Conservation (phyloP, 108 stramenopile genomes). For the Nitzschia palea region DNA sequence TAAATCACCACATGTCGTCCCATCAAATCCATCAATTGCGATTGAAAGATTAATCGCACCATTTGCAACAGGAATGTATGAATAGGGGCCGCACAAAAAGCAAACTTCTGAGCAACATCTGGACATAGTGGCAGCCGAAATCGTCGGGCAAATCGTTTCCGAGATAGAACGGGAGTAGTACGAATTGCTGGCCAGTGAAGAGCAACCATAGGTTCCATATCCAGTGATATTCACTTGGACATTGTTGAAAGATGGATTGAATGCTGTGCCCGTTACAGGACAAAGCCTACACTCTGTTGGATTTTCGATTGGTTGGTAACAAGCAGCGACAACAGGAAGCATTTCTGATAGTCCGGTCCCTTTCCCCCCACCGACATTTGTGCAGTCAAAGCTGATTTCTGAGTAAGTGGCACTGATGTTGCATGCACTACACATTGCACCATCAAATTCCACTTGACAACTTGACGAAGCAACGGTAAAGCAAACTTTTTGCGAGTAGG, state of each 20-base stretch:
- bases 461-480: not conserved
- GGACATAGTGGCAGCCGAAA: not conserved
- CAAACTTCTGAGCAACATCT: not conserved
- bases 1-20: not conserved
- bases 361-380: not conserved
- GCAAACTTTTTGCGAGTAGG: constrained; percentile 4
- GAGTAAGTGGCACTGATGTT: not conserved
- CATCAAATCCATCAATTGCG: not conserved
- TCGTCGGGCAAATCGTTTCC: not conserved
- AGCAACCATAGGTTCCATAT: not conserved
- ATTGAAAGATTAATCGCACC: not conserved
- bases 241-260: not conserved
- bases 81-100: not conserved
- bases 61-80: not conserved
- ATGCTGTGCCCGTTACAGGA: not conserved
- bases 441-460: not conserved
- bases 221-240: not conserved
- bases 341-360: not conserved
- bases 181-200: not conserved
- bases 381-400: not conserved
- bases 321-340: not conserved
- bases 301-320: not conserved
- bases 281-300: not conserved
- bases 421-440: not conserved
- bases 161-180: not conserved